Conservation (phyloP, 2,329 filamentous ascomycete species). For the Colletotrichum gloeosporioides region DNA sequence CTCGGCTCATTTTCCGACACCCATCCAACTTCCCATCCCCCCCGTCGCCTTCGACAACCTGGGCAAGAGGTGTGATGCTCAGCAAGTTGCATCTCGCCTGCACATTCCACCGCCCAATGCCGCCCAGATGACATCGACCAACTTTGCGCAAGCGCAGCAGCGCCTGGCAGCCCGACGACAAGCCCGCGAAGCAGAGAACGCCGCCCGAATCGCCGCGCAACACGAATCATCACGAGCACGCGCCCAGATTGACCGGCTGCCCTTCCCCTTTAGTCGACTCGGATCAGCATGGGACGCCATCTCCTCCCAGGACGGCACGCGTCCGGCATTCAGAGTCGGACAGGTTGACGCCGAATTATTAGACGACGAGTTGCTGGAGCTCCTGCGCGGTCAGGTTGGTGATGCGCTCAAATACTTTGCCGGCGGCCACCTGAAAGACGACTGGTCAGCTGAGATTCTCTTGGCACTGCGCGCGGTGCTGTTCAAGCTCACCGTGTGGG, state of each 20-base stretch:
- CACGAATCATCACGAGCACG: constrained; percentile 59
- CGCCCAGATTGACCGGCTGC: constrained; percentile 61
- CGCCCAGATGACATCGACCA: constrained; percentile 55
- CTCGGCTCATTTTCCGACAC: constrained; percentile 3
- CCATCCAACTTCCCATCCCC: not conserved
- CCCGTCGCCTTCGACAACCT: not conserved
- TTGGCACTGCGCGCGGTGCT: constrained; percentile 77
- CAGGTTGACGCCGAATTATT: constrained; percentile 96
- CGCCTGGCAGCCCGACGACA: constrained; percentile 82
- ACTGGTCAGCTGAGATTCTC: constrained; percentile 87
- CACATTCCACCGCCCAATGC: constrained; percentile 28
- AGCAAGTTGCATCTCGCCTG: constrained; percentile 3
- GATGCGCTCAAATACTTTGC: constrained; percentile 89
- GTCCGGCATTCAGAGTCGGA: constrained; percentile 88
- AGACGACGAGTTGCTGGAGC: constrained; percentile 88
- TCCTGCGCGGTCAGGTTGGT: constrained; percentile 84
- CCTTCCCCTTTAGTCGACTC: constrained; percentile 67
- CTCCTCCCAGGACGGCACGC: constrained; percentile 76
- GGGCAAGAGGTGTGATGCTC: constrained; percentile 10
- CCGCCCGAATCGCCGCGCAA: constrained; percentile 57
- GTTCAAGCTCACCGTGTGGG: constrained; percentile 97
- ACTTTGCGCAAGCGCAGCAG: constrained; percentile 89
- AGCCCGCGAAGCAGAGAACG: constrained; percentile 72
- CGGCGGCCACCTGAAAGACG: constrained; percentile 76
- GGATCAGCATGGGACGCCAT: constrained; percentile 72